Evolutionary conservation across 1,284 basidiomycete species (phyloP).

Genomic region (Malassezia nana): DNA sequence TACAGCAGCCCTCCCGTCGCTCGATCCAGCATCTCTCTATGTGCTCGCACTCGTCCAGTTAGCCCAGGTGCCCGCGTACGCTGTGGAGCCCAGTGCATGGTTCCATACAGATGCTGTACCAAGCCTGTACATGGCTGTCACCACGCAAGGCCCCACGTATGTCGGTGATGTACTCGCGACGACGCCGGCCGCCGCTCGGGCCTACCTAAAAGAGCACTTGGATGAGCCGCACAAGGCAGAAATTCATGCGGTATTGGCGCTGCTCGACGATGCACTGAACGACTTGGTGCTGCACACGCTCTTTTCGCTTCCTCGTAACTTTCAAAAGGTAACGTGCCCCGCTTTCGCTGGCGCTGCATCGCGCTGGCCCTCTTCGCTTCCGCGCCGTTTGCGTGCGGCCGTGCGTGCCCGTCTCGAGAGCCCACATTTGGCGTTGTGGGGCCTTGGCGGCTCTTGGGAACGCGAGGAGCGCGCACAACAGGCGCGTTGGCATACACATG

Average conservation of each 20-base stretch:
- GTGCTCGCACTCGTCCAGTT: conserved; percentile 25
- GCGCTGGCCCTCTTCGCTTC: conserved; percentile 23
- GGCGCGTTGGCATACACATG: conserved; percentile 21
- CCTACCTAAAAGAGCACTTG: conserved; percentile 15
- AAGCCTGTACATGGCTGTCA: conserved; percentile 18
- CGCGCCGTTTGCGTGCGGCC: conserved; percentile 27
- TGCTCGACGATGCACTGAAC: conserved; percentile 28
- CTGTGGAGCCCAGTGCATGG: conserved; percentile 22
- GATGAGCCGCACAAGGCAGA: conserved; percentile 7
- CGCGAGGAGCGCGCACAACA: conserved; percentile 17
- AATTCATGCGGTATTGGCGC: conserved; percentile 22
- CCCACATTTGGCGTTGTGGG: conserved; percentile 23
- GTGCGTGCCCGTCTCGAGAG: conserved; percentile 26
- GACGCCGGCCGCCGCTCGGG: conserved; percentile 18
- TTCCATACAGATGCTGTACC: conserved; percentile 24
- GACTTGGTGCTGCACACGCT: conserved; percentile 33
- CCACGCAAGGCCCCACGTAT: not conserved
- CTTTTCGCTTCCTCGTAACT: conserved; percentile 32
- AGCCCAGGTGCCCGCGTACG: conserved; percentile 14
- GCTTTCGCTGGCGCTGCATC: not conserved
- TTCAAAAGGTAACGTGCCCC: conserved; percentile 23
- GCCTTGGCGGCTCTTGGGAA: conserved; percentile 26
- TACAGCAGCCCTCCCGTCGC: conserved; percentile 18
- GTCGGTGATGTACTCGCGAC: conserved; percentile 17
- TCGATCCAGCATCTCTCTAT: conserved; percentile 34